These are phyloP conservation scores for Nidula niveotomentosa DNA, from an alignment of 1,284 basidiomycete species.

Conservation along the genomic window DNA sequence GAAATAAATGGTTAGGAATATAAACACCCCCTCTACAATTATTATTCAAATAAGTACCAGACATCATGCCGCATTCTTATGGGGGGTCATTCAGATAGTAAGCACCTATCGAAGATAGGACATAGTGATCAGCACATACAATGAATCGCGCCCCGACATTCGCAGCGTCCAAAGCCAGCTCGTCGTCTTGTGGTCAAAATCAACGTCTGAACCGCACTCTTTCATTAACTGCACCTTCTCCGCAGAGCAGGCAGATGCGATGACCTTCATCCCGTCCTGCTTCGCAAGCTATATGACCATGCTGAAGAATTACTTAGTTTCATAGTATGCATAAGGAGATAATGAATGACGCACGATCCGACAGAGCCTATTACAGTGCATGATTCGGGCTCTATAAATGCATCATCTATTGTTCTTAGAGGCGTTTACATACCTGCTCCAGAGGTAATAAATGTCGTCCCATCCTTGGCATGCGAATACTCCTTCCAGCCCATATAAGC, in stretches of 20 bases:
- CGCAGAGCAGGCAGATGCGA: slow-evolving; percentile 71
- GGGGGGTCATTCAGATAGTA: too few species aligned
- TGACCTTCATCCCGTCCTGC: slow-evolving; percentile 62
- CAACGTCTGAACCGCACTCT: slow-evolving; percentile 65
- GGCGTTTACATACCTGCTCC: slow-evolving; percentile 31
- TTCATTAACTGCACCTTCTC: slow-evolving; percentile 70
- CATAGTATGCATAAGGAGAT: background rate
- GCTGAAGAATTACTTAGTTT: slow-evolving; percentile 13
- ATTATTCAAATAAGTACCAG: too few species aligned
- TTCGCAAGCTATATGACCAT: slow-evolving; percentile 65
- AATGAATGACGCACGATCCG: slow-evolving; percentile 30
- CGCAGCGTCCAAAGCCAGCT: slow-evolving; percentile 25
- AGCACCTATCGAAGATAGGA: too few species aligned
- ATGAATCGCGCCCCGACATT: slow-evolving; percentile 22
- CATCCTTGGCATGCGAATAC: slow-evolving; percentile 38
- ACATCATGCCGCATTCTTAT: too few species aligned
- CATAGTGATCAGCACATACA: slow-evolving; percentile 12
- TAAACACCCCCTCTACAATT: too few species aligned
- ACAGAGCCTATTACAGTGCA: slow-evolving; percentile 22
- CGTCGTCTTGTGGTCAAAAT: slow-evolving; percentile 75
- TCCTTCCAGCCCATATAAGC: slow-evolving; percentile 41
- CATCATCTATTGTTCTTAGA: background rate
- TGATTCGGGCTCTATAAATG: background rate
- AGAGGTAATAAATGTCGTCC: slow-evolving; percentile 54
- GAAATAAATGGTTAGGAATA: too few species aligned